A percentile compares a stretch with the other conserved stretches of the same genome.
Evolutionary conservation across 768 basidiomycete species (phyloP).

Genomic region (Podaxis pistillaris): DNA sequence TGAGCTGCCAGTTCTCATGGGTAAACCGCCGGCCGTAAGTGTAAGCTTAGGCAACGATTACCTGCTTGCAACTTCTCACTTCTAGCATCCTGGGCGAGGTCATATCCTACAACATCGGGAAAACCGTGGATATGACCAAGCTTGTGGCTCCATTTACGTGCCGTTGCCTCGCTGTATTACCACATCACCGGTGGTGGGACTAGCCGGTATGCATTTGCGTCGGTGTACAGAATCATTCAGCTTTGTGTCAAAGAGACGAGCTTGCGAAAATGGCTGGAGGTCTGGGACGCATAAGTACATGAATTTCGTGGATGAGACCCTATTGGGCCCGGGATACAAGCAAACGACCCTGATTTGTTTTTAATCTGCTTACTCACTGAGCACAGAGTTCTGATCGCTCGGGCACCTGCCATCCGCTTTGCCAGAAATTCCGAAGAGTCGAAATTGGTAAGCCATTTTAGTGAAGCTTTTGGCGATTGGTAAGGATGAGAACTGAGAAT

Average conservation of each 20-base stretch:
- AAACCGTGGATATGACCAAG: too few relatives aligned
- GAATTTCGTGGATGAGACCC: neutral
- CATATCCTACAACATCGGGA: conserved; percentile 1
- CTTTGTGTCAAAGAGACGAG: too few relatives aligned
- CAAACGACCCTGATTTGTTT: neutral
- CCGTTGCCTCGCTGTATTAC: too few relatives aligned
- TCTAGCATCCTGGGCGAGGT: neutral
- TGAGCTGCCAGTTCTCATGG: neutral
- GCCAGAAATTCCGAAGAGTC: neutral
- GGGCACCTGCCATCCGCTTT: neutral
- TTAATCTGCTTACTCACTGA: neutral
- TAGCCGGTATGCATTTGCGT: too few relatives aligned
- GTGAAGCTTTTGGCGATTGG: neutral
- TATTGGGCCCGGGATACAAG: neutral
- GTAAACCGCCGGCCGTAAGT: neutral
- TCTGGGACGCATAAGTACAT: neutral
- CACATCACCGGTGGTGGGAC: too few relatives aligned
- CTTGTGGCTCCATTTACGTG: too few relatives aligned
- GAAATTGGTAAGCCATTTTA: neutral
- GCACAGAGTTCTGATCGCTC: neutral
- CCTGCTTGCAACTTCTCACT: neutral
- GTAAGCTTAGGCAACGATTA: neutral
- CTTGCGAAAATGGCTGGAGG: neutral
- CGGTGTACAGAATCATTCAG: too few relatives aligned
- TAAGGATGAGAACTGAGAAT: neutral